phyloP scores from a whole-genome alignment of 371 early-diverging fungal genomes.

The Circinella minor region DNA sequence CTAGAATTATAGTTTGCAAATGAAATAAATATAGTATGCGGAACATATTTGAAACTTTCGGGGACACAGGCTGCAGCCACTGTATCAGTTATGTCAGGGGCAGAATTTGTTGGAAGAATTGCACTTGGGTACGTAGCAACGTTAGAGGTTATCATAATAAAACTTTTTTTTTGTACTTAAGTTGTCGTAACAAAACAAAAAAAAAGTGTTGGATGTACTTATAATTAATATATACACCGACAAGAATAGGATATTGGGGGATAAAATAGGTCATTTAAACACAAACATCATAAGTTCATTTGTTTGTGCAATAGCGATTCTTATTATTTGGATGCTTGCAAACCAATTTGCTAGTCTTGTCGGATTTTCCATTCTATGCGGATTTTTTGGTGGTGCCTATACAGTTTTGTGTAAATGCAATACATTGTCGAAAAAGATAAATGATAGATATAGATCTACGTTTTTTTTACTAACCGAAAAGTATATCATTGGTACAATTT shows the following conservation, averaged over 20 bases:
- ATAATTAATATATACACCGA: no score
- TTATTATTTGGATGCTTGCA: conserved; percentile 1
- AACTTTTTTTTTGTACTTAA: no score
- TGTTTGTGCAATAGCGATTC: neutral
- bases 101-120: neutral
- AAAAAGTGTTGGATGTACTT: neutral
- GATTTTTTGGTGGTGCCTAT: neutral
- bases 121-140: neutral
- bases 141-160: no score
- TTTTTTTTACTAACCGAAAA: neutral
- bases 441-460: neutral
- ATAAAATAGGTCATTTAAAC: neutral
- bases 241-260: neutral
- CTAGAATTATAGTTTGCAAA: no score
- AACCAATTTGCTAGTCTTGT: neutral
- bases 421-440: neutral
- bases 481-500: neutral
- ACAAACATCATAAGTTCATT: neutral
- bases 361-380: neutral
- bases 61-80: neutral
- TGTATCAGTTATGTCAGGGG: neutral
- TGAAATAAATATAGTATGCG: neutral
- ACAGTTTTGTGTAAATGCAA: neutral
- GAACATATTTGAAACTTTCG: neutral
- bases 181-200: neutral